Evolutionary conservation across 2,329 filamentous ascomycete genomes (phyloP).

Genomic region (Domatiomyces globalis): DNA sequence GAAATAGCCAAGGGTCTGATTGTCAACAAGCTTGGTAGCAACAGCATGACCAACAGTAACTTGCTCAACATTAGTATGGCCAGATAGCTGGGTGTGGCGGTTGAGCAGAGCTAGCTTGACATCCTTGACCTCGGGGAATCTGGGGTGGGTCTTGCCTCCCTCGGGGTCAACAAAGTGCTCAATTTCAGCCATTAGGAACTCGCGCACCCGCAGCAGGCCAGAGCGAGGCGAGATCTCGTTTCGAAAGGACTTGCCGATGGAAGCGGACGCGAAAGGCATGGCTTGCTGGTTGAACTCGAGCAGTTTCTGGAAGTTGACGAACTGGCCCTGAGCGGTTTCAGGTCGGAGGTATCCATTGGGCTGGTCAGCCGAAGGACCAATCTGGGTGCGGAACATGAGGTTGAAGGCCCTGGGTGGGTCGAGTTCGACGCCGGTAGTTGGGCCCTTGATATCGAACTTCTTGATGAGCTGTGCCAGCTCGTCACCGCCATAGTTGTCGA

Average conservation of each 20-base stretch:
- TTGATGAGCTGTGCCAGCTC: constrained; percentile 77
- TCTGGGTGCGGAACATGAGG: constrained; percentile 94
- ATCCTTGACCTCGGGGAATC: constrained; percentile 74
- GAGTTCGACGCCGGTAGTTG: constrained; percentile 61
- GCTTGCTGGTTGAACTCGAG: constrained; percentile 88
- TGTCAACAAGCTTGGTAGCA: constrained; percentile 68
- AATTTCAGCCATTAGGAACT: constrained; percentile 98
- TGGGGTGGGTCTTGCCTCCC: constrained; percentile 82
- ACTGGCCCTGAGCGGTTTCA: constrained; percentile 96
- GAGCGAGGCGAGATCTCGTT: constrained; percentile 94
- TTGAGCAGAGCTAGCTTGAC: constrained; percentile 73
- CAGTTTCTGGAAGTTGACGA: constrained; percentile 91
- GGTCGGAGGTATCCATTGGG: constrained; percentile 68
- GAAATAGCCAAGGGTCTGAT: constrained; percentile 97
- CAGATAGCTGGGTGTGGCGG: constrained; percentile 69
- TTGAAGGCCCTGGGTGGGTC: constrained; percentile 83
- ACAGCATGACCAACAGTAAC: constrained; percentile 80
- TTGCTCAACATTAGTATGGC: constrained; percentile 60
- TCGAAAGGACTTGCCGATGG: constrained; percentile 93
- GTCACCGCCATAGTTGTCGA: constrained; percentile 85
- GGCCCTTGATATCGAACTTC: constrained; percentile 85
- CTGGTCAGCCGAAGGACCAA: constrained; percentile 79
- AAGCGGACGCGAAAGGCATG: constrained; percentile 95
- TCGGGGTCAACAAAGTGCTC: constrained; percentile 96
- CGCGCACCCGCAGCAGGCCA: constrained; percentile 82